A percentile compares a stretch with the other conserved stretches of the same genome.
phyloP scores from a whole-genome alignment of 2,329 filamentous ascomycete genomes.

The Cordyceps pruinosa region DNA sequence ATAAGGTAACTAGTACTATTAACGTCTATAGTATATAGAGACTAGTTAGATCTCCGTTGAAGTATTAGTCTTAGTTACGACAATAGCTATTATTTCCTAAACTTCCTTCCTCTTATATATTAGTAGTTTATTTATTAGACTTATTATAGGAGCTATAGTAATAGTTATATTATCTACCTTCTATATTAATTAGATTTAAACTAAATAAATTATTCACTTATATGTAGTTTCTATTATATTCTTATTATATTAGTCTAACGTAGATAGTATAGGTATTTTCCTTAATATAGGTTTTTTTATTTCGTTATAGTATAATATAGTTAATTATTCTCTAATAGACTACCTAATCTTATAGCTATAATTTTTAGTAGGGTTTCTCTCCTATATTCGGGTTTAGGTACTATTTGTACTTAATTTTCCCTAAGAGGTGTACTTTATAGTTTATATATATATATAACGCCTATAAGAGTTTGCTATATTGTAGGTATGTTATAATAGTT shows the following conservation, averaged over 20 bases:
- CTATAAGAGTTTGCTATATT: not conserved
- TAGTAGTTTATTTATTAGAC: not conserved
- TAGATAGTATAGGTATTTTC: no score
- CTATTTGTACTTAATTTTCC: not conserved
- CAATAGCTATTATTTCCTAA: not conserved
- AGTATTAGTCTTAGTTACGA: no score
- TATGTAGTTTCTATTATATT: no score
- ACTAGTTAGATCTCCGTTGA: no score
- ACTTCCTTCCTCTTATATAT: not conserved
- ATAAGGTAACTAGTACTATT: no score
- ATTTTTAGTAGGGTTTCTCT: not conserved
- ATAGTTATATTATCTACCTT: not conserved
- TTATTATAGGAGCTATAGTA: not conserved
- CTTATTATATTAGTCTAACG: no score
- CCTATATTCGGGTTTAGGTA: not conserved
- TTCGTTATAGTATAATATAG: no score
- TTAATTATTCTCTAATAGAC: no score
- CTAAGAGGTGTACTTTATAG: no score
- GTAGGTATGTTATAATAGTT: not conserved
- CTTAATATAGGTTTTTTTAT: no score
- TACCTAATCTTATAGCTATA: not conserved
- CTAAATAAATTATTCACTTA: no score
- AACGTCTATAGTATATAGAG: no score
- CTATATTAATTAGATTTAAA: not conserved
- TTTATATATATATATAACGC: not conserved